Evolutionary conservation across 768 basidiomycete species (phyloP).

Genomic region (Termitomyces sp.): DNA sequence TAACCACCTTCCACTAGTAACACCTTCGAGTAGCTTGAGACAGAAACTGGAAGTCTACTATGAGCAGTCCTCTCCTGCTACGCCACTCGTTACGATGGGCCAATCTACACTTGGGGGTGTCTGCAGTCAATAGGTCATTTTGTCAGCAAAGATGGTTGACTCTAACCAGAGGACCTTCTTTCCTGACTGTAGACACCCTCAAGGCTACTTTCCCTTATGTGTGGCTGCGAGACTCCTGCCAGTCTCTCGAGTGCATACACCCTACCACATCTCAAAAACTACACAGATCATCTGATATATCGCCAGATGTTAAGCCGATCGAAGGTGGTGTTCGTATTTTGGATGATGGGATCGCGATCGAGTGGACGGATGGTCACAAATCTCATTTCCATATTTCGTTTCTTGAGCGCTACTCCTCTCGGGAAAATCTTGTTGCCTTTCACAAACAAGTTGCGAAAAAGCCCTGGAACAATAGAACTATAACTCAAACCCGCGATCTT

Average conservation of each 20-base stretch:
- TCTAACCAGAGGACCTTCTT: slow-evolving; percentile 21
- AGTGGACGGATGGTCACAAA: slow-evolving; percentile 59
- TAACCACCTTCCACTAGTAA: no score
- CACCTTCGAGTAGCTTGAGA: no score
- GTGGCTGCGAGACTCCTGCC: slow-evolving; percentile 87
- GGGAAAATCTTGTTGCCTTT: slow-evolving; percentile 16
- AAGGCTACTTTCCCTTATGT: slow-evolving; percentile 54
- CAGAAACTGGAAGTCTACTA: neutral
- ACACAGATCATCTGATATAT: slow-evolving; percentile 65
- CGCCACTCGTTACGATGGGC: neutral
- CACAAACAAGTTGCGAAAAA: slow-evolving; percentile 13
- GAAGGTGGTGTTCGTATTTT: slow-evolving; percentile 38
- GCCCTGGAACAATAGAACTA: slow-evolving; percentile 15
- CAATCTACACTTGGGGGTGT: neutral
- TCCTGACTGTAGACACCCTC: slow-evolving; percentile 37
- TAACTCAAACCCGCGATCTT: slow-evolving; percentile 33
- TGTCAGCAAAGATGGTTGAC: slow-evolving; percentile 19
- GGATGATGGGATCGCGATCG: slow-evolving; percentile 43
- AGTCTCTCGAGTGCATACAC: slow-evolving; percentile 66
- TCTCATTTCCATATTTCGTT: slow-evolving; percentile 51
- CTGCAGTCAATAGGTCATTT: neutral
- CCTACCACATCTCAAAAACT: slow-evolving; percentile 78
- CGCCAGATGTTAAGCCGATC: slow-evolving; percentile 43
- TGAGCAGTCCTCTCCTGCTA: neutral
- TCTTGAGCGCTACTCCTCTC: slow-evolving; percentile 42